Conservation (phyloP, 345 rosid genomes). For the Erodium maritimum region DNA sequence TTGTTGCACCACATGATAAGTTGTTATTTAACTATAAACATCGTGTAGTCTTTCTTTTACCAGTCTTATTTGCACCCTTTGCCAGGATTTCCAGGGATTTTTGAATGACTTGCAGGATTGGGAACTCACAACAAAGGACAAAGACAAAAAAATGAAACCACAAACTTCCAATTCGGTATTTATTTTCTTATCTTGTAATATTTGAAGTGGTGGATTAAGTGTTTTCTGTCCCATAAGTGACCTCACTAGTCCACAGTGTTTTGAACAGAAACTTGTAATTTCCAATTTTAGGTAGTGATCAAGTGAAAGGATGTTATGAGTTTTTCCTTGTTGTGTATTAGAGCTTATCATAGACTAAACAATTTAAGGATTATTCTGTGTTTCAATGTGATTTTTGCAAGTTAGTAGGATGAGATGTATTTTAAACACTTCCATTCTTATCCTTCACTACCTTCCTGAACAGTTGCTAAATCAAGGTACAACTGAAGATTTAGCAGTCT, state of each 20-base stretch:
- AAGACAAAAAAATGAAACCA: conserved; percentile 51
- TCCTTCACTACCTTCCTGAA: background rate
- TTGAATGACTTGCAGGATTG: conserved; percentile 95
- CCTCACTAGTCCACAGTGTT: background rate
- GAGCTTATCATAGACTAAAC: background rate
- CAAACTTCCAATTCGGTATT: conserved; percentile 33
- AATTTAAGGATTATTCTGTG: background rate
- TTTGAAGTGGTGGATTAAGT: background rate
- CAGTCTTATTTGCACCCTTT: conserved; percentile 6
- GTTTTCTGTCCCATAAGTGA: background rate
- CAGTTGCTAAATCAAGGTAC: background rate
- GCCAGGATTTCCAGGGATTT: conserved; percentile 82
- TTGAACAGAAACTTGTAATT: background rate
- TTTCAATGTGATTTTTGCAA: background rate
- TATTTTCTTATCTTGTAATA: background rate
- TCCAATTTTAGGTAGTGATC: background rate
- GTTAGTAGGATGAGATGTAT: background rate
- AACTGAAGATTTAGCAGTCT: background rate
- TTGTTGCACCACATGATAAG: background rate
- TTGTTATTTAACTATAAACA: background rate
- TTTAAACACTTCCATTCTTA: background rate
- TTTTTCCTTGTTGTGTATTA: background rate
- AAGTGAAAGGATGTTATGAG: background rate
- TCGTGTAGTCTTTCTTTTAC: background rate
- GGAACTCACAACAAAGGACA: conserved; percentile 54